Evolutionary conservation across 345 rosid species (phyloP).

Genomic region (Schrenkiella parvula): DNA sequence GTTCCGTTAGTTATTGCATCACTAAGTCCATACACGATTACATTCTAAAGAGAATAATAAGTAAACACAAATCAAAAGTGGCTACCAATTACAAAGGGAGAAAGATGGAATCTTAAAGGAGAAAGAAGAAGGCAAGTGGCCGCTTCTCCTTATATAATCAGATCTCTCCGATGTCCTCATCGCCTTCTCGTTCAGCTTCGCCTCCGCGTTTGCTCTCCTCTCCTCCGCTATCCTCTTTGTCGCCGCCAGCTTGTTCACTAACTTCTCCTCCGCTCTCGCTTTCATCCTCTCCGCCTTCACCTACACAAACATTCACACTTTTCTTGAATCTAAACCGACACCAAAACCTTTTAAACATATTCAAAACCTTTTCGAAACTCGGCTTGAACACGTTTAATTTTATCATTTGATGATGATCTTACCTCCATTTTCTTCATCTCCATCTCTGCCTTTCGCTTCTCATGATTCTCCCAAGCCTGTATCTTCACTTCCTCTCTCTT

Average conservation of each 20-base stretch:
- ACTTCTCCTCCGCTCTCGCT: slow-evolving; percentile 79
- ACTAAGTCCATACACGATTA: slow-evolving; percentile 9
- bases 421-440: slow-evolving; percentile 94
- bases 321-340: not conserved
- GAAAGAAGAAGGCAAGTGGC: slow-evolving; percentile 73
- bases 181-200: slow-evolving; percentile 68
- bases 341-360: not conserved
- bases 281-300: slow-evolving; percentile 81
- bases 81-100: slow-evolving; percentile 78
- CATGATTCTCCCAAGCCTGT: slow-evolving; percentile 93
- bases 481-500: slow-evolving; percentile 94
- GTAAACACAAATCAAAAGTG: not conserved
- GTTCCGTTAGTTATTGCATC: slow-evolving; percentile 16
- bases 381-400: not conserved
- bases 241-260: slow-evolving; percentile 63
- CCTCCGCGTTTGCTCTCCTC: slow-evolving; percentile 83
- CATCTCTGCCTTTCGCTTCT: slow-evolving; percentile 94
- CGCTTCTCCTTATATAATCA: slow-evolving; percentile 80
- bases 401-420: not conserved
- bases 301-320: slow-evolving; percentile 27
- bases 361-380: not conserved
- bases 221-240: slow-evolving; percentile 80
- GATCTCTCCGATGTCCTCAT: slow-evolving; percentile 70
- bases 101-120: slow-evolving; percentile 71
- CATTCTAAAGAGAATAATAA: slow-evolving; percentile 16